Conservation (phyloP, 768 basidiomycete species). For the Agaricus blazei region DNA sequence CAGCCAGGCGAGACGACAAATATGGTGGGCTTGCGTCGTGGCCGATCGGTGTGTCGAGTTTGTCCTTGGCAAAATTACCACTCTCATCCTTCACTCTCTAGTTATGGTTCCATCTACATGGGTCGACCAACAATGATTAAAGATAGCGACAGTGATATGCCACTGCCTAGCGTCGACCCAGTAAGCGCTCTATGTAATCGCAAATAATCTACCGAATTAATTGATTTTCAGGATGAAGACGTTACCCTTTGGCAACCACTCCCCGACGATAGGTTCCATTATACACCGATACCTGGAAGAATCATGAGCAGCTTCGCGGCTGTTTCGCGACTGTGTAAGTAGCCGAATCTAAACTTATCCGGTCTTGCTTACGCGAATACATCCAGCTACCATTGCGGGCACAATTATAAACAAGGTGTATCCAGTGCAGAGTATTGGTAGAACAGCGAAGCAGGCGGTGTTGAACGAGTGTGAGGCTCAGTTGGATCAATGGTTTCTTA, state of each 20-base stretch:
- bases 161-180: conserved; percentile 50
- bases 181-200: conserved; percentile 27
- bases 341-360: not conserved
- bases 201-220: conserved; percentile 6
- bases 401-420: conserved; percentile 65
- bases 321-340: conserved; percentile 53
- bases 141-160: conserved; percentile 67
- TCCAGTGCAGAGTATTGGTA: conserved; percentile 52
- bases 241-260: conserved; percentile 49
- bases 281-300: conserved; percentile 40
- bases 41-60: conserved; percentile 53
- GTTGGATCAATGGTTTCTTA: conserved; percentile 71
- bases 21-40: conserved; percentile 76
- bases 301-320: conserved; percentile 53
- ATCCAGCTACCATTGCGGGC: conserved; percentile 59
- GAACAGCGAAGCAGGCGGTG: conserved; percentile 40
- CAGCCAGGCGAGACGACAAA: conserved; percentile 65
- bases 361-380: not conserved
- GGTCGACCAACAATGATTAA: conserved; percentile 66
- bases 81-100: not conserved
- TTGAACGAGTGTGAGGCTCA: conserved; percentile 56
- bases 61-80: not conserved
- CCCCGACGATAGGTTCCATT: conserved; percentile 34
- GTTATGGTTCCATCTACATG: conserved; percentile 73
- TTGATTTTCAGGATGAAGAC: conserved; percentile 48